These are phyloP conservation scores for Septoria petroselini DNA, from an alignment of 2,329 filamentous ascomycete genomes.

Conservation along the genomic window DNA sequence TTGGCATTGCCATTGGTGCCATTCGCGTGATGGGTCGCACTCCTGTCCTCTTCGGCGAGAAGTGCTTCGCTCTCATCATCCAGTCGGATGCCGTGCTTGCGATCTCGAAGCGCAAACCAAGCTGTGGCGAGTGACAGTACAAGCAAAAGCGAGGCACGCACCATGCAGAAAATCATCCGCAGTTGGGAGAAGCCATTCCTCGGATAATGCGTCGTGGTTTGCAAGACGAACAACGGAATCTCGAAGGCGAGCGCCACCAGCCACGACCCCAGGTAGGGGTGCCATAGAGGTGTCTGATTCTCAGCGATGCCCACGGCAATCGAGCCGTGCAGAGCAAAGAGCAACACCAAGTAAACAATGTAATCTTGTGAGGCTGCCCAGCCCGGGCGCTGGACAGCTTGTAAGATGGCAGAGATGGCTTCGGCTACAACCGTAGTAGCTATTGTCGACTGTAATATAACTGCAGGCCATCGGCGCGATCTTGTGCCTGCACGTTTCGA, in stretches of 20 bases:
- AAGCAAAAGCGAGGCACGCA: conserved; percentile 22
- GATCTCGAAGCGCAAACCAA: conserved; percentile 22
- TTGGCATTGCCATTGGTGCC: conserved; percentile 14
- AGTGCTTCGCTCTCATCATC: conserved; percentile 31
- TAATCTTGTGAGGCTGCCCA: conserved; percentile 27
- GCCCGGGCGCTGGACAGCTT: conserved; percentile 18
- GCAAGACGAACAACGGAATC: conserved; percentile 24
- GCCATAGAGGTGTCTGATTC: conserved; percentile 30
- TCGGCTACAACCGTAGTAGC: conserved; percentile 26
- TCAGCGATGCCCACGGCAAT: conserved; percentile 29
- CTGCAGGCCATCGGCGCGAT: conserved; percentile 22
- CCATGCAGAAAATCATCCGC: conserved; percentile 20
- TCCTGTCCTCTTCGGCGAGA: conserved; percentile 13
- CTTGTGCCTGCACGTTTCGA: conserved; percentile 18
- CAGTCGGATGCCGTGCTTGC: conserved; percentile 17
- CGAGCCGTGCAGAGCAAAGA: conserved; percentile 25
- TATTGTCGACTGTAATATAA: conserved; percentile 22
- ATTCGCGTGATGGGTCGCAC: neutral
- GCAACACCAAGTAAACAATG: conserved; percentile 27
- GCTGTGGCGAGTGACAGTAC: conserved; percentile 16
- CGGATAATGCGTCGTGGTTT: conserved; percentile 7
- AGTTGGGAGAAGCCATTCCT: conserved; percentile 17
- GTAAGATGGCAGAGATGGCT: conserved; percentile 21
- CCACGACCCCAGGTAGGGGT: conserved; percentile 33
- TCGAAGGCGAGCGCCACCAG: conserved; percentile 27